Conservation (phyloP, 2,329 filamentous ascomycete genomes). For the Fusarium papillatum region DNA sequence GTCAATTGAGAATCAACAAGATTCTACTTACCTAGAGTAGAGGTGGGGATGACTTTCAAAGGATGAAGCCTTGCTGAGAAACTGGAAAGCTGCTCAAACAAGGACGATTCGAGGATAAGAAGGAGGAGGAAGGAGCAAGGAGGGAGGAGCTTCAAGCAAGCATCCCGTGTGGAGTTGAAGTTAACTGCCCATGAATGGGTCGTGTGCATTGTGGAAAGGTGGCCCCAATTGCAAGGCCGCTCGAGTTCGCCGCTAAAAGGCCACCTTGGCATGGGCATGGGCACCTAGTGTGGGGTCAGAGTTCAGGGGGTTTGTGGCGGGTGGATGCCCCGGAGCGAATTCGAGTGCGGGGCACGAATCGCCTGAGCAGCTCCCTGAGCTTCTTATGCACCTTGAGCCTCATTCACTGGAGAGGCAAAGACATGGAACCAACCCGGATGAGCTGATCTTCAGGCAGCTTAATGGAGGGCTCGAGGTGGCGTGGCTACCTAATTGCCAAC, state of each 20-base stretch:
- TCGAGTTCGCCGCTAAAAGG: conserved; percentile 39
- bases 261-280: conserved; percentile 5
- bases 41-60: conserved; percentile 7
- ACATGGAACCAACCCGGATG: neutral
- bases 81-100: conserved; percentile 35
- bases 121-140: conserved; percentile 13
- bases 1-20: neutral
- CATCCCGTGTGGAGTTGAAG: conserved; percentile 35
- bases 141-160: conserved; percentile 34
- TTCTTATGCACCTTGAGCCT: neutral
- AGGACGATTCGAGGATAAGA: conserved; percentile 29
- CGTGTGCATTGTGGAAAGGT: conserved; percentile 52
- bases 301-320: conserved; percentile 34
- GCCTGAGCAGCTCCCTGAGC: conserved; percentile 19
- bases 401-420: neutral
- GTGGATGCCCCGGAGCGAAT: conserved; percentile 26
- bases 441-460: neutral
- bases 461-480: neutral
- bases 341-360: conserved; percentile 42
- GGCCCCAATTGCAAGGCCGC: conserved; percentile 42
- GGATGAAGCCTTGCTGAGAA: conserved; percentile 39
- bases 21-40: conserved; percentile 40
- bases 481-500: neutral
- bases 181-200: conserved; percentile 24
- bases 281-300: conserved; percentile 45